Evolutionary conservation across 495 filamentous ascomycete genomes (phyloP).

Genomic region (Trichocladium antarcticum): DNA sequence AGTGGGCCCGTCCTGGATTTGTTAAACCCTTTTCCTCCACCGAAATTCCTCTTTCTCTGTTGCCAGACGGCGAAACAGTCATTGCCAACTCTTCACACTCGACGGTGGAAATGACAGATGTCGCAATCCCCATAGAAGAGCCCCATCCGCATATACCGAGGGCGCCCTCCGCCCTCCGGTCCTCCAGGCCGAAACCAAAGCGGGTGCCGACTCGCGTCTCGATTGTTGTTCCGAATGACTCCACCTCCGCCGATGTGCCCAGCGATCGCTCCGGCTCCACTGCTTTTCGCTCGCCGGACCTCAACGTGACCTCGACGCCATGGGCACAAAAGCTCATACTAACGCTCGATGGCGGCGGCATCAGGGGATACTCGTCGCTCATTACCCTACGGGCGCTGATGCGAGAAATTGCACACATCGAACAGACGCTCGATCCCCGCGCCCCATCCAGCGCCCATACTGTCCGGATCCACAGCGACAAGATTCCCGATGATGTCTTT

Average conservation of each 20-base stretch:
- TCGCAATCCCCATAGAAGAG: slow-evolving; percentile 6
- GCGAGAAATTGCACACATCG: slow-evolving; percentile 20
- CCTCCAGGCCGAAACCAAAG: slow-evolving; percentile 9
- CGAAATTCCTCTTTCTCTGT: slow-evolving; percentile 3
- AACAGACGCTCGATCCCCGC: slow-evolving; percentile 11
- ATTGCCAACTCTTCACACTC: background rate
- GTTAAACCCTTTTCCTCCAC: slow-evolving; percentile 6
- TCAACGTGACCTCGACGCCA: slow-evolving; percentile 19
- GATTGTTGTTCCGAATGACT: slow-evolving; percentile 15
- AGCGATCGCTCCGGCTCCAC: slow-evolving; percentile 5
- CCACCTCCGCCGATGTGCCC: slow-evolving; percentile 11
- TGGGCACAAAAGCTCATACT: slow-evolving; percentile 23
- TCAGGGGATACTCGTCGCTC: slow-evolving; percentile 24
- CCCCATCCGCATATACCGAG: slow-evolving; percentile 1
- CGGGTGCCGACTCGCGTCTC: slow-evolving; percentile 22
- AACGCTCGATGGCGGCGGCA: slow-evolving; percentile 28
- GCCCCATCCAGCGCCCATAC: slow-evolving; percentile 23
- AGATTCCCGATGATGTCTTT: slow-evolving; percentile 37
- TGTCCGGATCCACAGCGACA: slow-evolving; percentile 11
- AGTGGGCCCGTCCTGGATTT: background rate
- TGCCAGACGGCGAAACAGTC: slow-evolving; percentile 1
- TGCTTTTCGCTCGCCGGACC: slow-evolving; percentile 5
- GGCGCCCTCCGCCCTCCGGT: slow-evolving; percentile 17
- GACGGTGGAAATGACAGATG: slow-evolving; percentile 18
- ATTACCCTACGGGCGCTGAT: slow-evolving; percentile 23